Evolutionary conservation across 441 rosid genomes (phyloP), one percentile per base, ranked within the genome.

Genomic region (Cnidoscolus chayamansa): DNA sequence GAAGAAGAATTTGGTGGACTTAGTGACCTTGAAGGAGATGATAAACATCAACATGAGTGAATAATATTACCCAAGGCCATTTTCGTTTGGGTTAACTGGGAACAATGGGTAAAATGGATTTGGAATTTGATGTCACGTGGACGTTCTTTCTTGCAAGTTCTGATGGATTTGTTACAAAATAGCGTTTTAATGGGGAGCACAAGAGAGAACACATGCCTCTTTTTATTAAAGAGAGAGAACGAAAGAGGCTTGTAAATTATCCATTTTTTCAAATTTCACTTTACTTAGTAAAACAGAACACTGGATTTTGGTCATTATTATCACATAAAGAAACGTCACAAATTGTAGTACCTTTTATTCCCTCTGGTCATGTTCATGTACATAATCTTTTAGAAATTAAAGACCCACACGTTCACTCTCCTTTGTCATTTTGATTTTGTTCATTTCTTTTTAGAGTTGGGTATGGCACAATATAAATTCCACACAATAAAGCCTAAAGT

Each of bases 1-100:
- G 83, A 63, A 74, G 84, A 68, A 54, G 61, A 67, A 37, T 65
- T 74, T 51, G 84, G 77, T 58, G 90, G 82, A 35, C 47, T 64
- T 20, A 81, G 81, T 60, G 90, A 87, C 77, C 81, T 83, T 6
- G 94, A 86, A 74, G 89, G 78, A 61, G 69, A 76, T 49, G 86
- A 84, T 40, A 87, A 25, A 73, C 72, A 83, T 87, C 82, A 88
- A 88, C 73, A 83, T 87, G 83, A 89, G 89, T 19, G 91, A 91
- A 30, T 89, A 70, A 88, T 35, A 9, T n/a, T 56, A 56, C 30
- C 43, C 25, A 63, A 16, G 47, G 11, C 25, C 13, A 11, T 19
- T 66, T 19, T 1, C 1, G 2, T 30, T 8, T 65, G 0, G 7
- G 43, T 4, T 25, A 25, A 1, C 51, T 35, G 49, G 32, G 47